Conservation (phyloP, 352 stramenopile species). For the Saprolegnia parasitica region DNA sequence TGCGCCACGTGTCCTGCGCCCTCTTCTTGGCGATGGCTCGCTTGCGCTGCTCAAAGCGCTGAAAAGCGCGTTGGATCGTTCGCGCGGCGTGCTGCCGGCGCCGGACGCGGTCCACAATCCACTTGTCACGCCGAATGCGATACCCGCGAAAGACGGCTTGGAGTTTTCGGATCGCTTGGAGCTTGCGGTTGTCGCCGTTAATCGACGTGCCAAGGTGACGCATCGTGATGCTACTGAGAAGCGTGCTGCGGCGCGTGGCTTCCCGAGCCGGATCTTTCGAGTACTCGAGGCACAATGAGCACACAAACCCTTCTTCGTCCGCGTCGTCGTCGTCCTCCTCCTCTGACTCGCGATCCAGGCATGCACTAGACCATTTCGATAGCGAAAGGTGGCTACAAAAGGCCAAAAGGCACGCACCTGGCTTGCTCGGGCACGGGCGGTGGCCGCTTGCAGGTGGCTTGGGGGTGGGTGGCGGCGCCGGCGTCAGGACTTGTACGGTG, state of each 20-base stretch:
- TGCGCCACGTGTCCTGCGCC: constrained; percentile 1
- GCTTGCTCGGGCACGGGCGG: not conserved
- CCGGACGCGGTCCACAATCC: not conserved
- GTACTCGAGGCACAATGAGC: constrained; percentile 16
- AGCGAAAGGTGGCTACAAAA: not conserved
- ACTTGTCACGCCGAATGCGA: not conserved
- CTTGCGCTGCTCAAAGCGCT: not conserved
- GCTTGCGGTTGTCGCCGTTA: constrained; percentile 1
- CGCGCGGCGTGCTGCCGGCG: not conserved
- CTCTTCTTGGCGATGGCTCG: not conserved
- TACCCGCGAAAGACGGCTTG: constrained; percentile 15
- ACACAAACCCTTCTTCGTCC: constrained; percentile 16
- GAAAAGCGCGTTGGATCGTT: constrained; percentile 10
- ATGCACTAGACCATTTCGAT: not conserved
- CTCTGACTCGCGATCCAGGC: not conserved
- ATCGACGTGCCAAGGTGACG: constrained; percentile 11
- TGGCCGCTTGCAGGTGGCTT: not conserved
- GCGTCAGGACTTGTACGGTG: not conserved
- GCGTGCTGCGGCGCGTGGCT: constrained; percentile 6
- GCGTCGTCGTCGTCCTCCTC: not conserved
- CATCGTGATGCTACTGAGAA: constrained; percentile 3
- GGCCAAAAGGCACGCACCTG: not conserved
- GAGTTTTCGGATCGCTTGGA: not conserved
- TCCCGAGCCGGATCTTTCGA: constrained; percentile 11
- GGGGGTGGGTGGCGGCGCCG: not conserved